A percentile compares a stretch with the other conserved stretches of the same genome.
Evolutionary conservation across 2,329 filamentous ascomycete genomes (phyloP).

Genomic region (Alternaria panax): DNA sequence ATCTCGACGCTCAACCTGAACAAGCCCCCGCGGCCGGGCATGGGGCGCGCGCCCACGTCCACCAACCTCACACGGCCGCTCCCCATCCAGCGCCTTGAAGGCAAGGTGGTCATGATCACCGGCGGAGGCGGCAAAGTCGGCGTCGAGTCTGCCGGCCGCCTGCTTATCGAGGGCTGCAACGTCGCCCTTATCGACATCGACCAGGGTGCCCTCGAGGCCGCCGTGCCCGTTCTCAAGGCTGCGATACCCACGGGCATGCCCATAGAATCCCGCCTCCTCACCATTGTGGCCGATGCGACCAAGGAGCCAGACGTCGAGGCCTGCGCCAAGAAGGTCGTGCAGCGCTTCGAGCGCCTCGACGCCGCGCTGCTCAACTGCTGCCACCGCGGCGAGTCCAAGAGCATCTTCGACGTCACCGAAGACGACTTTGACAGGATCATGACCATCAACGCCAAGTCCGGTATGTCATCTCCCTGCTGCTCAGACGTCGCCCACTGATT

Average conservation of each 20-base stretch:
- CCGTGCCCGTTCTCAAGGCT: conserved; percentile 34
- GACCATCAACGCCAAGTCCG: conserved; percentile 49
- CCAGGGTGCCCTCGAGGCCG: conserved; percentile 34
- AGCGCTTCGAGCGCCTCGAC: conserved; percentile 39
- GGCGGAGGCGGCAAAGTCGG: conserved; percentile 45
- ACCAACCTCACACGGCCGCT: conserved; percentile 38
- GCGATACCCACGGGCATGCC: conserved; percentile 36
- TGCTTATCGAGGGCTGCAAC: conserved; percentile 49
- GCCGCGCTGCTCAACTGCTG: conserved; percentile 40
- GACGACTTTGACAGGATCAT: conserved; percentile 50
- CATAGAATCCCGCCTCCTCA: conserved; percentile 37
- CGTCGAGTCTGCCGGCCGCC: conserved; percentile 46
- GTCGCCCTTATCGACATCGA: conserved; percentile 49
- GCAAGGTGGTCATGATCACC: conserved; percentile 45
- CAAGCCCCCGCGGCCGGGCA: conserved; percentile 32
- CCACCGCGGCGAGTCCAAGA: conserved; percentile 36
- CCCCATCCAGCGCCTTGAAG: conserved; percentile 40
- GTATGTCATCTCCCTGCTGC: conserved; percentile 25
- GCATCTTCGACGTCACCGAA: conserved; percentile 47
- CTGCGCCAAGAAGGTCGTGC: conserved; percentile 32
- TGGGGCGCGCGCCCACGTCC: conserved; percentile 37
- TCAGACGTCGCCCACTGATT: background rate
- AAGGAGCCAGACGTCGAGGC: conserved; percentile 40
- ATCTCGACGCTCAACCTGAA: conserved; percentile 37
- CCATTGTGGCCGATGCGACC: conserved; percentile 47